A percentile compares a stretch with the other conserved stretches of the same genome.
Conservation (phyloP, 306 rosid species). For the Rubus parviflorus region DNA sequence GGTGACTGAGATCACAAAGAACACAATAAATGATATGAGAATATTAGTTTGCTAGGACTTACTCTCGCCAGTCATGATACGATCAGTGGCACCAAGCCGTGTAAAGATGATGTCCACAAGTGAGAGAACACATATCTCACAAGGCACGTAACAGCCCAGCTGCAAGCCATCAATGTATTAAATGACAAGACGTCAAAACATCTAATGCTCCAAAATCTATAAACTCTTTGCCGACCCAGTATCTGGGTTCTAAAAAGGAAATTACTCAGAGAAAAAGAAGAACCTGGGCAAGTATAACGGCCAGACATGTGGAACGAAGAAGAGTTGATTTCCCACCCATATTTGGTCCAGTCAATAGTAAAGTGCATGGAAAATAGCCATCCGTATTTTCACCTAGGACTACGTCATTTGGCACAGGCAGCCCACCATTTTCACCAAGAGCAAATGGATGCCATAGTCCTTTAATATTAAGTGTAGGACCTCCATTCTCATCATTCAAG, state of each 20-base stretch:
- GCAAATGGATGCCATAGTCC: constrained; percentile 98
- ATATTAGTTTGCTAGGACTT: constrained; percentile 33
- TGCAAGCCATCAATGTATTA: constrained; percentile 44
- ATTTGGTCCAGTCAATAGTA: constrained; percentile 92
- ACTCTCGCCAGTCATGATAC: constrained; percentile 99
- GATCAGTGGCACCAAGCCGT: constrained; percentile 95
- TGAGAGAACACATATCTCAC: constrained; percentile 69
- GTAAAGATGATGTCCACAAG: constrained; percentile 89
- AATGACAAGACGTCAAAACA: constrained; percentile 20
- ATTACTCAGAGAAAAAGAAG: constrained; percentile 13
- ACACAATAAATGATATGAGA: neutral
- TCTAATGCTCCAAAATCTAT: neutral
- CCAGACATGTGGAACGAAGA: constrained; percentile 87
- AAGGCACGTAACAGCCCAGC: constrained; percentile 95
- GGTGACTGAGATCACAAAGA: neutral
- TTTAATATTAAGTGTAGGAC: constrained; percentile 58
- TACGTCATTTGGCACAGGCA: constrained; percentile 86
- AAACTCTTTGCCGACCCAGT: neutral
- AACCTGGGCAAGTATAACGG: constrained; percentile 96
- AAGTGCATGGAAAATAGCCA: constrained; percentile 58
- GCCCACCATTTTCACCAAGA: constrained; percentile 65
- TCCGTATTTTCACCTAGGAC: constrained; percentile 66
- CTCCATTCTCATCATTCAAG: constrained; percentile 33
- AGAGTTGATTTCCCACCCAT: constrained; percentile 99
- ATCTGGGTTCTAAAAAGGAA: neutral